phyloP scores from a whole-genome alignment of 441 rosid species.

The Arabidopsis hybrid region DNA sequence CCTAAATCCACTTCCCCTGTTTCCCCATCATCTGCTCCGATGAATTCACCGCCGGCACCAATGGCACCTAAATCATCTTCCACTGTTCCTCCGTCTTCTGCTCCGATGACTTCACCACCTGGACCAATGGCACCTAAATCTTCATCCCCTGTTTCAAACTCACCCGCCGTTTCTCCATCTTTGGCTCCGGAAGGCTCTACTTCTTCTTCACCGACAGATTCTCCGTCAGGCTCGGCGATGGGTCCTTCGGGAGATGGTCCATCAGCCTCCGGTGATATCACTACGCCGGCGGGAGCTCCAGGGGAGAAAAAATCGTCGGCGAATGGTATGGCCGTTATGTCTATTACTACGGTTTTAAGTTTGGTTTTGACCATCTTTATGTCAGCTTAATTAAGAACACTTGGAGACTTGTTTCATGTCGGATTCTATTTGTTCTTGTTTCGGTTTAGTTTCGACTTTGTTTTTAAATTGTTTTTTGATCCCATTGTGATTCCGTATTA shows the following conservation, averaged over 20 bases:
- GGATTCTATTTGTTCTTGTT: conserved; percentile 32
- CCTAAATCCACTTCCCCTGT: conserved; percentile 9
- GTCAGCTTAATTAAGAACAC: conserved; percentile 30
- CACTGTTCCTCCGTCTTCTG: conserved; percentile 21
- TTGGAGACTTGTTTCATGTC: conserved; percentile 25
- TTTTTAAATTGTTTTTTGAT: neutral
- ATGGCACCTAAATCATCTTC: conserved; percentile 33
- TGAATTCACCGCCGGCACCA: conserved; percentile 32
- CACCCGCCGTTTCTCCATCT: conserved; percentile 32
- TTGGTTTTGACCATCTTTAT: conserved; percentile 27
- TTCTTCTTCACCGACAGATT: no score
- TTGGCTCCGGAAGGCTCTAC: conserved; percentile 33
- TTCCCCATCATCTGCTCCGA: conserved; percentile 30
- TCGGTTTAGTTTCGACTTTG: conserved; percentile 10
- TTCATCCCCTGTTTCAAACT: conserved; percentile 24
- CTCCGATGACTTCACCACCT: conserved; percentile 33
- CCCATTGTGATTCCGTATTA: conserved; percentile 23
- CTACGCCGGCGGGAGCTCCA: conserved; percentile 36
- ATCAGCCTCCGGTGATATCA: conserved; percentile 24
- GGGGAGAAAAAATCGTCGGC: conserved; percentile 28
- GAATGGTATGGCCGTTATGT: conserved; percentile 22
- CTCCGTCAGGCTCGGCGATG: conserved; percentile 28
- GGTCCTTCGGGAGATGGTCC: conserved; percentile 35
- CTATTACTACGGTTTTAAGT: conserved; percentile 35
- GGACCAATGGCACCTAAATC: conserved; percentile 15